These are phyloP conservation scores for Petasospora rhodanensis DNA, from an alignment of 1,139 yeast species.

Conservation along the genomic window DNA sequence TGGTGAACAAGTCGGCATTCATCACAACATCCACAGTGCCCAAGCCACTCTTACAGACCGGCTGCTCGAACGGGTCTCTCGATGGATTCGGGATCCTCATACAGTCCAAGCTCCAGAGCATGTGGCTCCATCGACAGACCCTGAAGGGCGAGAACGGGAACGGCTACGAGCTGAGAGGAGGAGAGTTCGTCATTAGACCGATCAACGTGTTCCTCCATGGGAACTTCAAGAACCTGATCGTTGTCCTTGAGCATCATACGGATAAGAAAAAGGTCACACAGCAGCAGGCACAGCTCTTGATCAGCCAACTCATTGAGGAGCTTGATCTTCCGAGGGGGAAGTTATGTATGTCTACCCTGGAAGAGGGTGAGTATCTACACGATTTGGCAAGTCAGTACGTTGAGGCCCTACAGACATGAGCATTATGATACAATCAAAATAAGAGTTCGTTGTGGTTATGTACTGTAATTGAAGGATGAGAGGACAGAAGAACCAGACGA, in stretches of 20 bases:
- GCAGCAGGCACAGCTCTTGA: slow-evolving; percentile 7
- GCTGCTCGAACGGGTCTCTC: slow-evolving; percentile 39
- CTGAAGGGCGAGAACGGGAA: slow-evolving; percentile 76
- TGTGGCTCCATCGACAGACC: slow-evolving; percentile 71
- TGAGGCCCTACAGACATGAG: slow-evolving; percentile 35
- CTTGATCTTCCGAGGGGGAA: slow-evolving; percentile 28
- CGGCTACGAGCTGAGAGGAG: slow-evolving; percentile 40
- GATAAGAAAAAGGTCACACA: slow-evolving; percentile 1
- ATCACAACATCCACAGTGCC: slow-evolving; percentile 13
- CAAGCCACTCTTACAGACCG: slow-evolving; percentile 25
- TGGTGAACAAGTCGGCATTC: slow-evolving; percentile 27
- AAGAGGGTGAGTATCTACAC: slow-evolving; percentile 27
- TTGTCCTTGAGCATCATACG: slow-evolving; percentile 43
- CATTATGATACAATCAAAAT: too few relatives aligned
- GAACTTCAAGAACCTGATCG: slow-evolving; percentile 61
- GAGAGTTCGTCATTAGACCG: slow-evolving; percentile 42
- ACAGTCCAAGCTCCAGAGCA: slow-evolving; percentile 56
- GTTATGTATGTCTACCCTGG: slow-evolving; percentile 36
- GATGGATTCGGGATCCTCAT: slow-evolving; percentile 45
- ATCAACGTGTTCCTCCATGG: slow-evolving; percentile 76
- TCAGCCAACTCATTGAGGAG: slow-evolving; percentile 19
- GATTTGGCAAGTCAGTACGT: slow-evolving; percentile 46
- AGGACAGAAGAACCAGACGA: too few relatives aligned
- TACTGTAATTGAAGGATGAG: too few relatives aligned
- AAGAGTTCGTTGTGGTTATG: too few relatives aligned